These are phyloP conservation scores for Monosporascus sp. DNA, from an alignment of 2,329 filamentous ascomycete species.

Conservation along the genomic window DNA sequence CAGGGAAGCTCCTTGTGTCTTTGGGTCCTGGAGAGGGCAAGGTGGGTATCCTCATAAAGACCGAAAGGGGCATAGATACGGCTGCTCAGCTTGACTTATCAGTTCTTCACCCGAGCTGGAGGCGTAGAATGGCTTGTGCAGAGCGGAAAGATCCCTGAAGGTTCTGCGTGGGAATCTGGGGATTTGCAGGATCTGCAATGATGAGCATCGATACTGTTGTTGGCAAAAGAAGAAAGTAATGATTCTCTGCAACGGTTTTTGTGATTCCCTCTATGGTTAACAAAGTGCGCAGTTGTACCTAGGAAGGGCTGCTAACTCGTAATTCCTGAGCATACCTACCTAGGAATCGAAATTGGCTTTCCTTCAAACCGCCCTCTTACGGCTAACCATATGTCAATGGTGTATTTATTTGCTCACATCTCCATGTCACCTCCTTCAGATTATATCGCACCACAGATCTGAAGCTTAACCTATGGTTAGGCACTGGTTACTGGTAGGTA, in stretches of 20 bases:
- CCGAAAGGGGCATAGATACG: conserved; percentile 10
- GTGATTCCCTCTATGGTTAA: background rate
- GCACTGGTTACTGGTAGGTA: too few relatives aligned
- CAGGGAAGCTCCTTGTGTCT: conserved; percentile 13
- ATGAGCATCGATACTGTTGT: background rate
- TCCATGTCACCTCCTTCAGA: too few relatives aligned
- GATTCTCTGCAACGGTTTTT: background rate
- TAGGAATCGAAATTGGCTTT: too few relatives aligned
- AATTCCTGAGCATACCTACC: background rate
- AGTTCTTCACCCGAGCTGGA: background rate
- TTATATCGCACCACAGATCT: too few relatives aligned
- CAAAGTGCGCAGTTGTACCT: background rate
- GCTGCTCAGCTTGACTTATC: conserved; percentile 1
- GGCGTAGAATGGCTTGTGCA: background rate
- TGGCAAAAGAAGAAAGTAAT: background rate
- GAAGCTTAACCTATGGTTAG: too few relatives aligned
- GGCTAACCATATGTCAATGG: too few relatives aligned
- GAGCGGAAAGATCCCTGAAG: background rate
- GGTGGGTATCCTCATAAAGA: conserved; percentile 7
- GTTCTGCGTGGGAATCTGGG: background rate
- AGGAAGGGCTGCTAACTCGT: background rate
- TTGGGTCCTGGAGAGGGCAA: conserved; percentile 15
- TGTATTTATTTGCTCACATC: too few relatives aligned
- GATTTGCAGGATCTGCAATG: background rate
- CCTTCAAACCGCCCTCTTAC: too few relatives aligned